Evolutionary conservation across 345 rosid genomes (phyloP).

Genomic region (Ceriops zippeliana): DNA sequence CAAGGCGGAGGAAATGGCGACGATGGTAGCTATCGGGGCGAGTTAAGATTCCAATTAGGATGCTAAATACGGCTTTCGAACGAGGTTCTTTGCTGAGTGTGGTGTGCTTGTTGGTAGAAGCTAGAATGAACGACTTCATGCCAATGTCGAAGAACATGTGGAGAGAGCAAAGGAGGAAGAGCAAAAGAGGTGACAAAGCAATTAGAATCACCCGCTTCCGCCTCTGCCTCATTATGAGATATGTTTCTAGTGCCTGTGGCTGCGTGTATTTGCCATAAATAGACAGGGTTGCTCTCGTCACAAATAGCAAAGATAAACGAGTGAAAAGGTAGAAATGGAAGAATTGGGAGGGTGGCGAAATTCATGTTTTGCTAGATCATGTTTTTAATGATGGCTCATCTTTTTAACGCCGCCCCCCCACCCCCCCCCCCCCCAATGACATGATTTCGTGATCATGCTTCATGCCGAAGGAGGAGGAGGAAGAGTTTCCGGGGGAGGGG

Average conservation of each 20-base stretch:
- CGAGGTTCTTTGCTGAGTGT: background rate
- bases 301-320: no score
- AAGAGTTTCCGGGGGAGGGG: background rate
- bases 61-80: conserved; percentile 19
- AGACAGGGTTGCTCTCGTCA: no score
- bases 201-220: conserved; percentile 11
- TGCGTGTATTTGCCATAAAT: no score
- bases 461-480: background rate
- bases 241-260: no score
- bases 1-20: conserved; percentile 41
- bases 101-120: conserved; percentile 9
- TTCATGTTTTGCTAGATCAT: background rate
- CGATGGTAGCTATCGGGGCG: conserved; percentile 24
- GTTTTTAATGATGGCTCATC: background rate
- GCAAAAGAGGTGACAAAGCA: conserved; percentile 10
- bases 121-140: conserved; percentile 5
- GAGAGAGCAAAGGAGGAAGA: conserved; percentile 19
- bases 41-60: conserved; percentile 39
- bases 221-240: background rate
- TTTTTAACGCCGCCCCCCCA: no score
- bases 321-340: no score
- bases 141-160: conserved; percentile 14
- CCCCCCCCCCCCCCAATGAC: no score
- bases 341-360: no score
- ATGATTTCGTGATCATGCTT: background rate